Base-by-base conservation (phyloP, 148 eudicot genomes). In the Tetragonia tetragonoides region DNA sequence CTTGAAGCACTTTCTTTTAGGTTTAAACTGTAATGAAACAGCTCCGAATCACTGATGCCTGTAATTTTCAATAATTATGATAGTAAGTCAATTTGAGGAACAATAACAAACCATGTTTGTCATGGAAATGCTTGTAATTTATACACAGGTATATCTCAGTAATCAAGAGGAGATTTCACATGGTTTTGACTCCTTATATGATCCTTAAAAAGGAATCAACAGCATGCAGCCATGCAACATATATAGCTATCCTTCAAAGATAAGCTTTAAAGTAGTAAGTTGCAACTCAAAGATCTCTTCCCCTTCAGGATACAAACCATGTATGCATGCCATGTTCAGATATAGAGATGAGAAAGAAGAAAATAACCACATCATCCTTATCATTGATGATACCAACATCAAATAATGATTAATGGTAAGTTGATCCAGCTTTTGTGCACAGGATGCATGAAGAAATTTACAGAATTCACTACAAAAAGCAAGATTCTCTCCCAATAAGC, bases 31-130 rank as follows among this genome's bases (percentile, higher is more conserved):
- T 88, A 86, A 77, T 86, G 89, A 80, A 68, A 82, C 76, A 94
- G 87, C 71, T 89, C 92, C 61, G 79, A 63, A 81, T 89, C 92
- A 72, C 78, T 78, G 51, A 86, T 77, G 78, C 87, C 98, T 94
- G 81, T 72, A 77, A 68, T 44, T 47, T 15, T 18, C 39, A 54
- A 60, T 68, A 77, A 51, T 64, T 70, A 34, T 39, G 14, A 73
- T 51, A 49, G 34, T 40, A 61, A 20, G 41, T 40, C 65, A 63
- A 66, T 37, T 63, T 67, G 70, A 68, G 66, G 60, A 67, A 75
- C 63, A 46, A 16, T 53, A 16, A 21, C 18, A 21, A 2, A 21
- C 23, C n/a, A 18, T 47, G 20, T n/a, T 62, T 44, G 24, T 28
- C 1, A 3, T 7, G n/a, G 12, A 1, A 8, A 60, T 68, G 18